These are phyloP conservation scores for Camellia japonica DNA, from an alignment of 148 eudicot species.

Conservation along the genomic window DNA sequence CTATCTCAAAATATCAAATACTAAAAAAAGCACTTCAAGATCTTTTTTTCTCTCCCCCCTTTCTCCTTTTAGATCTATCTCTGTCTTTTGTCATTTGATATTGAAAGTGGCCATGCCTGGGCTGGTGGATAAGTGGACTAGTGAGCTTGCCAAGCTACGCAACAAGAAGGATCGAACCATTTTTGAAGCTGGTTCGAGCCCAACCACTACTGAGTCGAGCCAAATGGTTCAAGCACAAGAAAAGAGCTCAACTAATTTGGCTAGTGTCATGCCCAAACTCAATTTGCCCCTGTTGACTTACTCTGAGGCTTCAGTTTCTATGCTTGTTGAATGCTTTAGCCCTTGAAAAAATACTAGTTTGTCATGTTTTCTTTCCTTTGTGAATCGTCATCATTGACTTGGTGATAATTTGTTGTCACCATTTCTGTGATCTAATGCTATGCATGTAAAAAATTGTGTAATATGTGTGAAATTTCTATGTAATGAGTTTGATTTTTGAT, in stretches of 20 bases:
- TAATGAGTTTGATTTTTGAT: no score
- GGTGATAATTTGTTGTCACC: no score
- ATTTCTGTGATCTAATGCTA: no score
- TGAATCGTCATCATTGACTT: no score
- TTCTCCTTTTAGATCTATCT: background rate
- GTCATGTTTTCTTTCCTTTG: no score
- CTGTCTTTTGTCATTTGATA: background rate
- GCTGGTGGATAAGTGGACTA: conserved; percentile 40
- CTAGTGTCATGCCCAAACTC: conserved; percentile 12
- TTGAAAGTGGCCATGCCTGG: background rate
- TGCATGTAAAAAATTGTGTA: no score
- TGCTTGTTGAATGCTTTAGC: conserved; percentile 43
- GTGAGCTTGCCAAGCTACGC: conserved; percentile 32
- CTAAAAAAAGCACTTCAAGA: background rate
- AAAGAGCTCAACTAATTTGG: background rate
- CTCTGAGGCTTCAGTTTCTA: conserved; percentile 35
- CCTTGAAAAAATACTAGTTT: conserved; percentile 22
- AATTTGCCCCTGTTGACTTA: conserved; percentile 10
- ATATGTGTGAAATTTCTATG: no score
- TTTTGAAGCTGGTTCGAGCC: conserved; percentile 22
- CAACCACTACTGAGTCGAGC: conserved; percentile 1
- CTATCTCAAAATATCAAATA: background rate
- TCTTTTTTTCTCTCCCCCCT: background rate
- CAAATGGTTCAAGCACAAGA: conserved; percentile 4
- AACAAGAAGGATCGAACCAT: conserved; percentile 19